These are phyloP conservation scores for Orbilia quercus DNA, from an alignment of 2,329 filamentous ascomycete genomes.

Conservation along the genomic window DNA sequence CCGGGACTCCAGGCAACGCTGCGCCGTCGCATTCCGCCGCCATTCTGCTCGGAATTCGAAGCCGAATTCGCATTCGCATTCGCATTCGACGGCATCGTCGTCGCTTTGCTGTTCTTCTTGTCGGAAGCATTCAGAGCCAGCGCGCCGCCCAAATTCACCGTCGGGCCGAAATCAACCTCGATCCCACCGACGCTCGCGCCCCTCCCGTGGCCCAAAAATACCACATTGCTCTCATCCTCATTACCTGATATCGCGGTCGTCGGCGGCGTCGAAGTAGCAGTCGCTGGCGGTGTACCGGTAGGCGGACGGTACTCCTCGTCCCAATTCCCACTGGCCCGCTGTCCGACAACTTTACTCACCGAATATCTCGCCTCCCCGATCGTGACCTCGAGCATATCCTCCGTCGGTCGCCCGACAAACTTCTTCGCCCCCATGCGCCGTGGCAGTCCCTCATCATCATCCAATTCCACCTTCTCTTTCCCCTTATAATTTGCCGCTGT, in stretches of 20 bases:
- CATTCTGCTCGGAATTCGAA: conserved; percentile 2
- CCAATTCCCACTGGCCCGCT: neutral
- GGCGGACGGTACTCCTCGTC: neutral
- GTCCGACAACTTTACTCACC: conserved; percentile 26
- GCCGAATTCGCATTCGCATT: too few relatives aligned
- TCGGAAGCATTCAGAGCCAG: conserved; percentile 9
- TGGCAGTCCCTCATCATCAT: conserved; percentile 25
- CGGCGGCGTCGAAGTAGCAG: too few relatives aligned
- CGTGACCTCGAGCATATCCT: conserved; percentile 49
- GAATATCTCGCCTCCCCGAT: conserved; percentile 47
- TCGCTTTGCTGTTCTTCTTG: conserved; percentile 4
- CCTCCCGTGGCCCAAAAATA: conserved; percentile 12
- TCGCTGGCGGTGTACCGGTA: neutral
- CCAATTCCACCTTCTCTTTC: neutral
- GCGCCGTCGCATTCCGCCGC: conserved; percentile 63
- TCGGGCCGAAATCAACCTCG: conserved; percentile 47
- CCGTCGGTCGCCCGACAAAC: conserved; percentile 52
- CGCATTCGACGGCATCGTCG: too few relatives aligned
- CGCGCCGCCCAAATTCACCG: conserved; percentile 28
- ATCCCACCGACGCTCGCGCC: conserved; percentile 29
- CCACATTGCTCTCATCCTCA: too few relatives aligned
- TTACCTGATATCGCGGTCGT: too few relatives aligned
- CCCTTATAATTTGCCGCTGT: neutral
- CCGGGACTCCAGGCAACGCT: conserved; percentile 84
- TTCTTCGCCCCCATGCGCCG: conserved; percentile 42